Base-by-base conservation (phyloP, 768 basidiomycete genomes). In the Amanita molliuscula region DNA sequence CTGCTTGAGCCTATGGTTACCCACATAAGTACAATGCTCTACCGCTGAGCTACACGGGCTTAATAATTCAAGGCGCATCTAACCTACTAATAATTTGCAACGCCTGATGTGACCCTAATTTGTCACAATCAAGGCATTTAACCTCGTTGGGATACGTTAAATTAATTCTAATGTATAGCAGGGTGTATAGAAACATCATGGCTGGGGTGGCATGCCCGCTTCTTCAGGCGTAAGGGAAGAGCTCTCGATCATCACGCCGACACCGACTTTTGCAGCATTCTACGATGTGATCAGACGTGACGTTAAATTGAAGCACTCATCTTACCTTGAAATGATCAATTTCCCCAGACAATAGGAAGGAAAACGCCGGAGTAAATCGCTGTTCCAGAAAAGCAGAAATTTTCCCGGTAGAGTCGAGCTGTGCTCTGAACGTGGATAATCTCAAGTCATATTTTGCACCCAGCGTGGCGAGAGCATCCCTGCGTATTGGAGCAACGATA, bases 231-330 rank as follows among this genome's bases (percentile, higher is more conserved):
- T 83, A 68, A 90, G 65, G 54, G 70, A 77, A 33, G 82, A 79
- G 62, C 83, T 86, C 76, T 98, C 94, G 54, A 98, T 90, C 90
- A 93, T 95, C 66, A 98, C 90, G 71, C 94, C 94, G 7, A 97
- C 84, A 54, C 95, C 95, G 53, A 96, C 84, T 69, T 93, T 95
- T 25, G 91, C 88, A 36, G 90, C 74, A 66, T 92, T 93, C 92
- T 97, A 37, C 15, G 6, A 52, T n/a, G 41, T 21, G 18, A n/a
- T 25, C 36, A 33, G n/a, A 18, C 23, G 15, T 25, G 51, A 11
- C 52, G 53, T 7, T 15, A 47, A 13, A 44, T 36, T 3, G 4
- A 40, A 56, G 6, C 20, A 26, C 8, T 40, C 21, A 50, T 51
- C 69, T 54, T 58, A 90, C 93, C 83, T 94, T 98, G 75, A 91